These are phyloP conservation scores for Botryotinia convoluta DNA, from an alignment of 2,329 filamentous ascomycete species.

Conservation along the genomic window DNA sequence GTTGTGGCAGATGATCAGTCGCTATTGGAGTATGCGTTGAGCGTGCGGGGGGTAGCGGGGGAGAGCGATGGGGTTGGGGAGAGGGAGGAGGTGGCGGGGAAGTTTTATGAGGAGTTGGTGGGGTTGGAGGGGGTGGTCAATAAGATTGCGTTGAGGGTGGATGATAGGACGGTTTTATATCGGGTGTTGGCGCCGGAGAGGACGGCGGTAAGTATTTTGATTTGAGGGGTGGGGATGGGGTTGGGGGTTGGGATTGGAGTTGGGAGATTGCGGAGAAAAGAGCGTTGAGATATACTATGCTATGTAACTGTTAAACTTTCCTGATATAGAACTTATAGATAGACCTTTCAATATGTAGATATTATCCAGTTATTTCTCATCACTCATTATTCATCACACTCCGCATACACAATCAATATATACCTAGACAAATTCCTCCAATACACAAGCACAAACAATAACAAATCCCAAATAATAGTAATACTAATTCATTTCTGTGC, in stretches of 20 bases:
- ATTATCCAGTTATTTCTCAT: not conserved
- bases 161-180: slow-evolving; percentile 14
- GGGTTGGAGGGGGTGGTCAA: not conserved
- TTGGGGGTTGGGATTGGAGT: not conserved
- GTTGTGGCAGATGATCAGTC: slow-evolving; percentile 7
- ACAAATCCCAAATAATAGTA: not conserved
- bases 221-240: not conserved
- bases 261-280: not conserved
- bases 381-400: not conserved
- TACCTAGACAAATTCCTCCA: not conserved
- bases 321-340: not conserved
- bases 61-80: not conserved
- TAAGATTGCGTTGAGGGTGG: not conserved
- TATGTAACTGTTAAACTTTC: not conserved
- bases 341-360: not conserved
- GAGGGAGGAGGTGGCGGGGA: not conserved
- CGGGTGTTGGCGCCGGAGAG: slow-evolving; percentile 8
- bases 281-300: not conserved
- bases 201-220: slow-evolving; percentile 18
- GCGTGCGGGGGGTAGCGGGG: not conserved
- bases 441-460: not conserved
- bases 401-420: not conserved
- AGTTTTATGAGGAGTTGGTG: slow-evolving; percentile 17
- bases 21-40: slow-evolving; percentile 9
- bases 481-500: not conserved